phyloP scores from a whole-genome alignment of 1,139 yeast genomes.

The Taiozyma sp. region DNA sequence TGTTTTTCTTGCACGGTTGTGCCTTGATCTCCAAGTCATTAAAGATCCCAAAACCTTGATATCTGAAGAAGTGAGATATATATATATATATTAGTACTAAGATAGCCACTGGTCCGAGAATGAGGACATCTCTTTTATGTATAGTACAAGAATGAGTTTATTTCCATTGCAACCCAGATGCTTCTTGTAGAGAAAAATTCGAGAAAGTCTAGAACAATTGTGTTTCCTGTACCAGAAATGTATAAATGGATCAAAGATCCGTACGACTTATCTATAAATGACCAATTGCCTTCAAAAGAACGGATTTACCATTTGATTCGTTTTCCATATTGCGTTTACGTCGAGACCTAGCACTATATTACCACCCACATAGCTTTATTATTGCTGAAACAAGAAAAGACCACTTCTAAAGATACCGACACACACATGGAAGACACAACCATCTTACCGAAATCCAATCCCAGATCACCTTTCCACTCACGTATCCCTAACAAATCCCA shows the following conservation, averaged over 20 bases:
- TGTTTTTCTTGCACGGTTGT: constrained; percentile 79
- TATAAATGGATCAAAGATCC: not conserved
- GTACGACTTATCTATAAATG: not conserved
- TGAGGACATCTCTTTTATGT: not conserved
- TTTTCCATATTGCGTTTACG: no score
- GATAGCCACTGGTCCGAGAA: no score
- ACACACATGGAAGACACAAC: constrained; percentile 7
- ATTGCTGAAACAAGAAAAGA: no score
- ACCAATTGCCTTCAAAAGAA: not conserved
- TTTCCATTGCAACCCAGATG: not conserved
- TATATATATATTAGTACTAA: no score
- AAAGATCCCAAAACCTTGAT: constrained; percentile 80
- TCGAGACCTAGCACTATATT: no score
- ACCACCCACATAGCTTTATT: no score
- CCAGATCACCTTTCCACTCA: constrained; percentile 31
- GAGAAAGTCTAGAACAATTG: not conserved
- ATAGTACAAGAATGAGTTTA: not conserved
- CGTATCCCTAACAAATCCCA: constrained; percentile 27
- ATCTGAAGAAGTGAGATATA: no score
- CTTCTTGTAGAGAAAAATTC: not conserved
- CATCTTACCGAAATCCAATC: constrained; percentile 30
- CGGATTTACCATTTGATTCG: not conserved
- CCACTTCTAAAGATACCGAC: no score
- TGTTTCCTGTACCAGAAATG: not conserved
- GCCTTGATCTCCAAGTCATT: constrained; percentile 89